These are phyloP conservation scores for Asterophora parasitica DNA, from an alignment of 768 basidiomycete genomes.

Conservation along the genomic window DNA sequence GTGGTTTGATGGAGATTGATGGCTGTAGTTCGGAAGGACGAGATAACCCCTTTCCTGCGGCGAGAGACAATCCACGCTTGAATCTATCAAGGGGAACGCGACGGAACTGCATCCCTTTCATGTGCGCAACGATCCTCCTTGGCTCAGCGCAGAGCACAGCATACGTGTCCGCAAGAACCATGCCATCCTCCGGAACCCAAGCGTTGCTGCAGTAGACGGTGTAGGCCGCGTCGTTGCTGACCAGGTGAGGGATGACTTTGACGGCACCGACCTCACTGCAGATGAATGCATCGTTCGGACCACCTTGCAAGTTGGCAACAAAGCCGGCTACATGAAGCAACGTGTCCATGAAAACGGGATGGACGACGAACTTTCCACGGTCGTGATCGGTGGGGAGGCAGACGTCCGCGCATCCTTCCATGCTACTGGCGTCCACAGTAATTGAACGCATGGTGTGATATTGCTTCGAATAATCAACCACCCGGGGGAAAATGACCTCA, in stretches of 20 bases:
- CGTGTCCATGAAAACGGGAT: slow-evolving; percentile 62
- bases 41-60: slow-evolving; percentile 18
- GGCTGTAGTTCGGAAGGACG: background rate
- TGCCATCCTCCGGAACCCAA: slow-evolving; percentile 37
- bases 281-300: slow-evolving; percentile 52
- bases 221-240: slow-evolving; percentile 39
- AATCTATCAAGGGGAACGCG: slow-evolving; percentile 48
- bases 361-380: slow-evolving; percentile 32
- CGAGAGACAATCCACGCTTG: slow-evolving; percentile 37
- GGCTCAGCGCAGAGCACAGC: slow-evolving; percentile 37
- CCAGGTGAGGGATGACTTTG: slow-evolving; percentile 37
- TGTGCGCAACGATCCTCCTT: slow-evolving; percentile 44
- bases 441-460: slow-evolving; percentile 58
- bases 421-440: slow-evolving; percentile 40
- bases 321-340: slow-evolving; percentile 70
- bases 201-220: slow-evolving; percentile 47
- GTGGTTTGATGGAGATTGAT: background rate
- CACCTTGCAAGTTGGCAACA: slow-evolving; percentile 54
- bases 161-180: slow-evolving; percentile 48
- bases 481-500: slow-evolving; percentile 61
- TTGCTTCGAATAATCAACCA: slow-evolving; percentile 56
- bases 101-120: slow-evolving; percentile 57
- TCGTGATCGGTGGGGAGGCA: slow-evolving; percentile 31
- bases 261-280: slow-evolving; percentile 52
- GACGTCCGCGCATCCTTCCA: slow-evolving; percentile 50